These are phyloP conservation scores for Pythium grandisporangium DNA, from an alignment of 352 stramenopile genomes.

Conservation along the genomic window DNA sequence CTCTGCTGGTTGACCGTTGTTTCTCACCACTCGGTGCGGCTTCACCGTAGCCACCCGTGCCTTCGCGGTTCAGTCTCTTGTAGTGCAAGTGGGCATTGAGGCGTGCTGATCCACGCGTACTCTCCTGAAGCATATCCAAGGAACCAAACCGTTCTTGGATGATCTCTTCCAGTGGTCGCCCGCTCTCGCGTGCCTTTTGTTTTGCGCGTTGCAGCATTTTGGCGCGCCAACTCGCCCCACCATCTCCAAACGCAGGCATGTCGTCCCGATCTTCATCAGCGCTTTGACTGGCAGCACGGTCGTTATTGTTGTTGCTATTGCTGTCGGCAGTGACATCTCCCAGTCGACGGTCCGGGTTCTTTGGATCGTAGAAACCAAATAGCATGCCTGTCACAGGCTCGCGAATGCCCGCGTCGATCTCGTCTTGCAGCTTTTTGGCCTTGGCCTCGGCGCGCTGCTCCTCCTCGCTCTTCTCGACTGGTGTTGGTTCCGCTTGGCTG, in stretches of 20 bases:
- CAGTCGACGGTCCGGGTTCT: constrained; percentile 42
- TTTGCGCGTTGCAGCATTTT: constrained; percentile 79
- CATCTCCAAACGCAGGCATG: constrained; percentile 46
- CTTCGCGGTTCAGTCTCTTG: constrained; percentile 28
- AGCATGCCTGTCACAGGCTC: constrained; percentile 74
- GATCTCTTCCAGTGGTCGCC: constrained; percentile 44
- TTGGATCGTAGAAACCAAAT: constrained; percentile 75
- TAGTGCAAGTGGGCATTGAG: constrained; percentile 61
- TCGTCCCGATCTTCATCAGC: constrained; percentile 5
- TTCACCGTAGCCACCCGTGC: too few species aligned
- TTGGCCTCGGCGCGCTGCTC: constrained; percentile 35
- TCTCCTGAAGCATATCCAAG: constrained; percentile 42
- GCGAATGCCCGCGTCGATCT: constrained; percentile 65
- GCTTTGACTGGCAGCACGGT: not conserved
- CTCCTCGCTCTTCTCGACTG: constrained; percentile 24
- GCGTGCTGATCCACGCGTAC: constrained; percentile 30
- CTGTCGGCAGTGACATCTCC: constrained; percentile 4
- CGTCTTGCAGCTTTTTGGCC: constrained; percentile 50
- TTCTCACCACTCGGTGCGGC: too few species aligned
- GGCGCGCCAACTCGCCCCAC: constrained; percentile 69
- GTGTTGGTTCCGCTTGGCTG: constrained; percentile 7
- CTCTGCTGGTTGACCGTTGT: too few species aligned
- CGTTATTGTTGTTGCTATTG: constrained; percentile 6
- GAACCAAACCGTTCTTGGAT: constrained; percentile 50
- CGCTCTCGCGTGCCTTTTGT: constrained; percentile 42